Percentiles rank a stretch among this genome's conserved stretches.
phyloP scores from a whole-genome alignment of 139 green algal genomes.

The Pleodorina starrii region DNA sequence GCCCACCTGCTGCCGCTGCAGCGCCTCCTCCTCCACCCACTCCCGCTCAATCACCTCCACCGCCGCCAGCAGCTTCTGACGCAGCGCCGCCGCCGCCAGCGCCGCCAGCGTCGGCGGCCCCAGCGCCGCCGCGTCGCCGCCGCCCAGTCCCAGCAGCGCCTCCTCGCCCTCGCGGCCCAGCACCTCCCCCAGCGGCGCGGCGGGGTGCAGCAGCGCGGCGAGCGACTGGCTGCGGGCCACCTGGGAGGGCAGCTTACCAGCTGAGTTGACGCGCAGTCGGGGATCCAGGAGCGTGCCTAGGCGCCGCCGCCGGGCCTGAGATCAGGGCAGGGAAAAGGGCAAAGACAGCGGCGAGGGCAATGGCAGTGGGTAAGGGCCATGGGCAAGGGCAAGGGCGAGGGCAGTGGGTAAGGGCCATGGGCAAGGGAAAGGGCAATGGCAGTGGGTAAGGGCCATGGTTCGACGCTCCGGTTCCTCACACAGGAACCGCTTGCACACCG shows the following conservation, averaged over 20 bases:
- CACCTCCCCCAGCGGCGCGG: not conserved
- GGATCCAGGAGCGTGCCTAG: constrained; percentile 23
- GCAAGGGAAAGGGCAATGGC: no score
- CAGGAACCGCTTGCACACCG: no score
- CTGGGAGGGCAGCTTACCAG: constrained; percentile 18
- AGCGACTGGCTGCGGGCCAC: not conserved
- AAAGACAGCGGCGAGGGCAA: no score
- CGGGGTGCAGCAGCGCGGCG: not conserved
- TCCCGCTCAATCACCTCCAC: constrained; percentile 30
- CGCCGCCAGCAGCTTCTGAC: not conserved
- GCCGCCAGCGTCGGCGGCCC: constrained; percentile 27
- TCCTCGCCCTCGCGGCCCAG: not conserved
- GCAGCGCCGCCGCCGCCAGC: constrained; percentile 32
- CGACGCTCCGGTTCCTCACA: no score
- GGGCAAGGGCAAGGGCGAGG: no score
- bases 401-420: no score
- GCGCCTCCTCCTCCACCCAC: constrained; percentile 3
- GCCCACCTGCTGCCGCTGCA: not conserved
- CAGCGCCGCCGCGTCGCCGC: not conserved
- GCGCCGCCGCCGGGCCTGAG: not conserved
- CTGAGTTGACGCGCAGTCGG: not conserved
- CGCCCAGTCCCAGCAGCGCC: not conserved
- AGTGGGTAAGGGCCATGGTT: no score
- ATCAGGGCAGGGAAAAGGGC: not conserved
- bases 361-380: no score